phyloP scores from a whole-genome alignment of 768 basidiomycete genomes.

The Russula brevipes region DNA sequence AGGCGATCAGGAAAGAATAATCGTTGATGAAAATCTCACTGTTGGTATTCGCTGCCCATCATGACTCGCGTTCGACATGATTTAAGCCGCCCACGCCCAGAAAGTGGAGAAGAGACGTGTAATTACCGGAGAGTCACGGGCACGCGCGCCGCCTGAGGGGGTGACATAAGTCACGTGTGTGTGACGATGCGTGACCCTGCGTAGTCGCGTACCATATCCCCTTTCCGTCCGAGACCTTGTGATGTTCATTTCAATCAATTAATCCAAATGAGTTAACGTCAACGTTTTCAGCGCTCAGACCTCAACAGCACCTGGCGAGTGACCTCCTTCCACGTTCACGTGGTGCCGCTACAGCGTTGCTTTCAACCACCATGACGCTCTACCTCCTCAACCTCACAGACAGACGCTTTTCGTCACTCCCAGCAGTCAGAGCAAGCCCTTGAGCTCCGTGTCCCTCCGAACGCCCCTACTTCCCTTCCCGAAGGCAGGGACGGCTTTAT shows the following conservation, averaged over 20 bases:
- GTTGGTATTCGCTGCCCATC: constrained; percentile 4
- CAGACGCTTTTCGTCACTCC: constrained; percentile 26
- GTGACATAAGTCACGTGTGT: too few relatives aligned
- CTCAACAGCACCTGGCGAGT: too few relatives aligned
- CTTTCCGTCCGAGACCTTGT: too few relatives aligned
- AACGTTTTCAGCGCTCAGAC: too few relatives aligned
- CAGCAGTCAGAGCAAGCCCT: neutral
- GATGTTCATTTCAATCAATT: too few relatives aligned
- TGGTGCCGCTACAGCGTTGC: neutral
- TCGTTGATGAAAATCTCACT: constrained; percentile 5
- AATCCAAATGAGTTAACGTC: too few relatives aligned
- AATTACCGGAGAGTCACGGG: too few relatives aligned
- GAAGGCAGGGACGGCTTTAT: constrained; percentile 12
- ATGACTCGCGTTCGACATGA: constrained; percentile 5
- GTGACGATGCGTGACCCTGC: neutral
- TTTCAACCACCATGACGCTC: constrained; percentile 26
- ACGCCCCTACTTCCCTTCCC: constrained; percentile 18
- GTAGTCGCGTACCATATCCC: too few relatives aligned
- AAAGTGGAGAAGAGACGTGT: neutral
- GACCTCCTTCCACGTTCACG: too few relatives aligned
- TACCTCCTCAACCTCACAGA: constrained; percentile 38
- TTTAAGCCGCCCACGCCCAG: neutral
- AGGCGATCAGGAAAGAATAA: neutral
- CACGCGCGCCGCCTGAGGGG: too few relatives aligned
- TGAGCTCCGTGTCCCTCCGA: neutral